Base-by-base conservation (phyloP, 2,329 filamentous ascomycete species). In the Penicillium sp. region DNA sequence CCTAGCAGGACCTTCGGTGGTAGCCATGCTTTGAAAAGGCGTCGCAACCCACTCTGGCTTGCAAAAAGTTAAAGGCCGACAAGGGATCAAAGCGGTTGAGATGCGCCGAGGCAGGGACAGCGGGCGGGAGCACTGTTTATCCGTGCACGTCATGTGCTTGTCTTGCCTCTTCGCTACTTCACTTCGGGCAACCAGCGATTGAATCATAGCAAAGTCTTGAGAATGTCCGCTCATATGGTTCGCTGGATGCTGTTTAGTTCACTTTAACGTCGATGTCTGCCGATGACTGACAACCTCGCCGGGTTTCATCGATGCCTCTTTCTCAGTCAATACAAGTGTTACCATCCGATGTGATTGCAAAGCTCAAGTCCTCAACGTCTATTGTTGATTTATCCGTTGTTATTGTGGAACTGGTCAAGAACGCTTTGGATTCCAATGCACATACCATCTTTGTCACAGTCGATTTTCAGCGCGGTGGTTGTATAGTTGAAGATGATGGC, bases 401-500 rank as follows among this genome's bases (percentile, higher is more conserved):
- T 4, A 77, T 90, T 13, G 78, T 85, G 52, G 90, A 89, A 43
- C 81, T 97, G 9, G 64, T 95, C 24, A 86, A 88, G 70, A 99
- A 99, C 71, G 85, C 91, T 0, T 79, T 99, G 11, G 94, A 99
- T 77, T 91, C 92, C 4, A 77, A 78, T 43, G 87, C 92, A 14
- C 81, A 79, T 32, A 88, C 81, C 52, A 75, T 97, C 58, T 83
- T 83, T 49, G 78, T 96, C 51, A 82, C 81, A 1, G 78, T 96
- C 21, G 89, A 97, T 73, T 91, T 91, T 68, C 72, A 75, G 49
- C 86, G 87, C 22, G 93, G 92, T 5, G 85, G 83, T 62, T 96
- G 92, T 71, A 80, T 81, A 0, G 83, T 97, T 5, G 89, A 96
- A 67, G 94, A 99, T 69, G 83, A 97, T 73, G 94, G 94, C 1